Evolutionary conservation across 1,284 basidiomycete genomes (phyloP), one percentile per base, ranked within the genome.

Genomic region (Bjerkandera adusta): DNA sequence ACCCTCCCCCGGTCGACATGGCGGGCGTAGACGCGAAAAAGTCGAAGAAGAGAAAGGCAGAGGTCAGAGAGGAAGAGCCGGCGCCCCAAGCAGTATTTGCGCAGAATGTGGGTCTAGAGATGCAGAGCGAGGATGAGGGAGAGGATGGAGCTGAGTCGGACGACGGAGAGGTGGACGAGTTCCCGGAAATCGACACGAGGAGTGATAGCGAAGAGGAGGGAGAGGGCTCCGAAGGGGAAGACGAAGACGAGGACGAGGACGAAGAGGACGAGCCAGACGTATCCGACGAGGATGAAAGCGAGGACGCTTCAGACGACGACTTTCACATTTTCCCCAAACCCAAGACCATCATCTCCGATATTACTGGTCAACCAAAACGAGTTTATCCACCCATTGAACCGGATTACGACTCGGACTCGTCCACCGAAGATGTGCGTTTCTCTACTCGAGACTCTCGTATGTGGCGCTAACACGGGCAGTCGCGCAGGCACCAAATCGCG

Each of bases 351-450:
- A 76, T 83, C 46, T 92, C 89, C 45, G 72, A 83, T 48, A 85
- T 98, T 48, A 95, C 94, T 42, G 93, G 94, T 12, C 81, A 89
- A 57, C 86, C 83, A 52, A 95, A 90, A 76, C 80, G 83, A 50
- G 87, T 97, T 48, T 99, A 93, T 63, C 92, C 93, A 36, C 89
- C 92, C 57, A 96, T 97, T 64, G 93, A 97, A 61, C 89, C 96
- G 13, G 89, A 92, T 44, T 99, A 99, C 66, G 95, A 97, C 60
- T 94, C 90, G 41, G 96, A 99, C 70, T 95, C 92, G 39, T 95
- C 92, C 36, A 98, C 93, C 1, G 96, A 99, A 74, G 93, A 99
- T 58, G 92, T 94, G 65, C 64, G 89, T 72, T 33, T 49, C 26
- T 36, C 29, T 43, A 48, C 48, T 47, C 53, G 36, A 26, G 45